These are phyloP conservation scores for Botryosphaeria dothidea DNA, from an alignment of 2,329 filamentous ascomycete genomes.

Conservation along the genomic window DNA sequence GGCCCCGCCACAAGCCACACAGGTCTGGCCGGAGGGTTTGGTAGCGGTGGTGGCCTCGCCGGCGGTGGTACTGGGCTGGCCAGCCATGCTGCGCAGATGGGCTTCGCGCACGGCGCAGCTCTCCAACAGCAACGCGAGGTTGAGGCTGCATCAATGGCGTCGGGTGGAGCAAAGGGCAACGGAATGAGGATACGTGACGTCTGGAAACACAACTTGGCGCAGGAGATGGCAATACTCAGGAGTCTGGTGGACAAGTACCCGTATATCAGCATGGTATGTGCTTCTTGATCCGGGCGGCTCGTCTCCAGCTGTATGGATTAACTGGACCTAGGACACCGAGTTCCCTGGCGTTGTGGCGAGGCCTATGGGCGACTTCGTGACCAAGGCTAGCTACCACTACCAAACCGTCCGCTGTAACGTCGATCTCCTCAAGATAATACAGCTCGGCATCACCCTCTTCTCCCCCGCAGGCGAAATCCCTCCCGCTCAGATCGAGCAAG, in stretches of 20 bases:
- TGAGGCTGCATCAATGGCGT: constrained; percentile 50
- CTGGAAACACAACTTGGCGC: constrained; percentile 87
- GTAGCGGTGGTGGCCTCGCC: constrained; percentile 56
- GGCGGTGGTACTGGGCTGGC: constrained; percentile 69
- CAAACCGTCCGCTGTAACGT: constrained; percentile 97
- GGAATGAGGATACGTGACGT: constrained; percentile 89
- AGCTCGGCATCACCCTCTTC: constrained; percentile 93
- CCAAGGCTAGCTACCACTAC: constrained; percentile 97
- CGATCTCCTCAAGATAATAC: constrained; percentile 95
- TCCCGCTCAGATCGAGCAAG: constrained; percentile 62
- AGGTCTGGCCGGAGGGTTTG: constrained; percentile 56
- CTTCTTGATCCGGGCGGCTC: background rate
- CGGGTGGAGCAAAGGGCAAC: constrained; percentile 58
- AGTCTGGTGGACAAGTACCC: constrained; percentile 86
- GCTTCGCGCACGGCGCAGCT: constrained; percentile 74
- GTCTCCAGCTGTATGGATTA: constrained; percentile 16
- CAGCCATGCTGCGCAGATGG: constrained; percentile 84
- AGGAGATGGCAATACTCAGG: constrained; percentile 85
- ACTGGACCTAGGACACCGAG: constrained; percentile 74
- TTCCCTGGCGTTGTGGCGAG: constrained; percentile 97
- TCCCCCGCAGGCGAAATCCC: constrained; percentile 86
- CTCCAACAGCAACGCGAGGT: constrained; percentile 50
- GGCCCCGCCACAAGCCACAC: constrained; percentile 48
- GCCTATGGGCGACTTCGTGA: constrained; percentile 91
- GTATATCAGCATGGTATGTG: constrained; percentile 89